Evolutionary conservation across 176 grass and related monocot species (phyloP).

Genomic region (bread wheat (Triticum aestivum)): IWGSC_CS_RefSeq_v2.1 NC_057800.1:143193137-143193636

Average conservation of each 20-base stretch:
- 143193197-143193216: constrained; percentile 37
- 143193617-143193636: not conserved
- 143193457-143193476: constrained; percentile 63
- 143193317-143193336: constrained; percentile 47
- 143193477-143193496: constrained; percentile 62
- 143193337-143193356: constrained; percentile 87
- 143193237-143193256: constrained; percentile 45
- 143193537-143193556: constrained; percentile 63
- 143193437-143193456: constrained; percentile 69
- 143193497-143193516: constrained; percentile 51
- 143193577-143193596: constrained; percentile 33
- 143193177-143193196: constrained; percentile 66
- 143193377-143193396: not conserved
- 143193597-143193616: not conserved
- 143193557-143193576: constrained; percentile 58
- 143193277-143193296: constrained; percentile 41
- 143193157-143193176: not conserved
- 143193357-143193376: constrained; percentile 16
- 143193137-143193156: not conserved
- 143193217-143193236: constrained; percentile 28
- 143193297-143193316: not conserved
- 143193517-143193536: constrained; percentile 81
- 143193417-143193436: not conserved
- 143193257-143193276: constrained; percentile 72
- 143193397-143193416: not conserved